Evolutionary conservation across 2,329 filamentous ascomycete species (phyloP).

Genomic region (Coniochaeta hoffmannii): DNA sequence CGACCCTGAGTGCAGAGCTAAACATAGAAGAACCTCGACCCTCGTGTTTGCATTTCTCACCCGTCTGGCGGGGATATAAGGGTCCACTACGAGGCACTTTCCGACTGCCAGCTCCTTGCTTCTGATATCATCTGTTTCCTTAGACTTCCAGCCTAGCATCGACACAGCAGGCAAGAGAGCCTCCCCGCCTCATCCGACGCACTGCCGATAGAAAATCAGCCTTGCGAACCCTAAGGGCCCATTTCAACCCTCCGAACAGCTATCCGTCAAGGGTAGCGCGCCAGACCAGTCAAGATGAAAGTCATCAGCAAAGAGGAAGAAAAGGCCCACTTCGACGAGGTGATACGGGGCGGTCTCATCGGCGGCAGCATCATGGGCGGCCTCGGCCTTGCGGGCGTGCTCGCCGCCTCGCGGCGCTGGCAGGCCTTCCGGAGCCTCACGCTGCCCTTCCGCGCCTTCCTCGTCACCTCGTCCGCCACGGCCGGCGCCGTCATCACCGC

Average conservation of each 20-base stretch:
- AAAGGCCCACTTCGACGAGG: conserved; percentile 71
- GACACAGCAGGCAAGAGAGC: not conserved
- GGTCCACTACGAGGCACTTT: not conserved
- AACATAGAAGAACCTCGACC: not conserved
- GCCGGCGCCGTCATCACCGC: conserved; percentile 85
- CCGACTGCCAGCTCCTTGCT: no score
- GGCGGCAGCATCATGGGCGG: conserved; percentile 64
- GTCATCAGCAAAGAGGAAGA: conserved; percentile 93
- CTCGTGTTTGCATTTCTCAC: not conserved
- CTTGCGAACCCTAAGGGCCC: not conserved
- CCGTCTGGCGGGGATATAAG: not conserved
- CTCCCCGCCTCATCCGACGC: no score
- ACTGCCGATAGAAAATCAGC: not conserved
- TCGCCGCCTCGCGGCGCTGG: conserved; percentile 63
- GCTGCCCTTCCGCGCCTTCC: conserved; percentile 83
- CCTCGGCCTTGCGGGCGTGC: conserved; percentile 60
- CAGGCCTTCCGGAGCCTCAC: conserved; percentile 74
- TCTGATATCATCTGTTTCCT: not conserved
- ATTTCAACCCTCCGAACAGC: not conserved
- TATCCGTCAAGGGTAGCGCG: conserved; percentile 15
- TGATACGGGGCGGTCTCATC: conserved; percentile 69
- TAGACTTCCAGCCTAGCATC: not conserved
- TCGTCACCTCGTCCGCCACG: conserved; percentile 73
- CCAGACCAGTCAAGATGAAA: conserved; percentile 64
- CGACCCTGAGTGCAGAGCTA: not conserved